Evolutionary conservation across 1,284 basidiomycete species (phyloP), one percentile per base, ranked within the genome.

Genomic region (Ustilago esculenta): DNA sequence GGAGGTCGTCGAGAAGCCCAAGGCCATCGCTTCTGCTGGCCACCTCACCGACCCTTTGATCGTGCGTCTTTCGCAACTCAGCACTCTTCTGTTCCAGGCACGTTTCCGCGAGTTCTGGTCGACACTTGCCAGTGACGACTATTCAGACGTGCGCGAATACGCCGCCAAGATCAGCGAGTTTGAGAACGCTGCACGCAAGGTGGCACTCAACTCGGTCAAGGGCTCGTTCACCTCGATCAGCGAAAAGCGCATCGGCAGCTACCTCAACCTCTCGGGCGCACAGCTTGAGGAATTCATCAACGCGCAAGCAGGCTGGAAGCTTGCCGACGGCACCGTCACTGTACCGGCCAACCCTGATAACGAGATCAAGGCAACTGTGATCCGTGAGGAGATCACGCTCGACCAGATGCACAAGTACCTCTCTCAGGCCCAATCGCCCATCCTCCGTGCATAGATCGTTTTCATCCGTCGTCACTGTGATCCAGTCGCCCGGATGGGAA

Each of bases 101-200:
- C 90, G 91, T 60, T 96, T 95, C 86, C 90, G 91, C 29, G 87
- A 88, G 12, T 96, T 97, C 85, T 96, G 93, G 93, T 81, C 85
- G 53, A 83, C 87, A 24, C 61, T 66, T 18, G 44, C 36, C 33
- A 69, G 57, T 42, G 32, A 36, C 24, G 85, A 91, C 3, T 88
- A 90, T 71, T 83, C 82, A n/a, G 84, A 93, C 49, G 86, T 91
- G 37, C 90, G 92, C 71, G 91, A 92, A 81, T 92, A 91, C 80
- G 92, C 90, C 0, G 86, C 91, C 17, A 90, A 92, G 79, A 88
- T 88, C 57, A 85, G 86, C 32, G 91, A 90, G 5, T 93, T 93
- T 73, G 91, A 92, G 75, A 87, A 92, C 79, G 86, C 89, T 18
- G 87, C 93, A 43, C 85, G 91, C 49, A 87, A 88, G 37, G 90